Conservation (phyloP, 208 protist genomes). For the Wallacemonas collosoma region DNA sequence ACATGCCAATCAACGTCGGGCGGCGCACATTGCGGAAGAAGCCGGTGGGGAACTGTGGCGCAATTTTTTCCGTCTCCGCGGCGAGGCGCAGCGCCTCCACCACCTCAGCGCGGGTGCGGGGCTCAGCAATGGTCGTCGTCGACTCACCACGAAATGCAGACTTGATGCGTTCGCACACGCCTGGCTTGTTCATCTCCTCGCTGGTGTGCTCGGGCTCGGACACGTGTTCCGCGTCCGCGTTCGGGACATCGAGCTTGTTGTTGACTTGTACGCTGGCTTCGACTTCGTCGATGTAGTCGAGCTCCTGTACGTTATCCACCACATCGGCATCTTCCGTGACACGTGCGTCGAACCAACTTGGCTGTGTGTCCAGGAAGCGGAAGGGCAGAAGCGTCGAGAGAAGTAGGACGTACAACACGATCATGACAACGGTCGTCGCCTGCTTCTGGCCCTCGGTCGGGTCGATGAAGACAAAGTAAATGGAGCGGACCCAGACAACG, state of each 20-base stretch:
- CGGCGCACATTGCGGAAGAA: slow-evolving; percentile 44
- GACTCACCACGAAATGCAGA: background rate
- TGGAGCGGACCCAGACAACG: slow-evolving; percentile 33
- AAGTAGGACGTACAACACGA: slow-evolving; percentile 40
- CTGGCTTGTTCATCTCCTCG: slow-evolving; percentile 3
- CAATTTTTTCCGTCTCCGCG: slow-evolving; percentile 36
- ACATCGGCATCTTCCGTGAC: slow-evolving; percentile 2
- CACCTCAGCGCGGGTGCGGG: slow-evolving; percentile 19
- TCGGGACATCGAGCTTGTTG: background rate
- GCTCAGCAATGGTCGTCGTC: background rate
- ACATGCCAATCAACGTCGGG: slow-evolving; percentile 42
- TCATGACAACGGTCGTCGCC: slow-evolving; percentile 41
- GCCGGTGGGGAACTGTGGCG: slow-evolving; percentile 40
- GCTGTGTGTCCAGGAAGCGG: slow-evolving; percentile 25
- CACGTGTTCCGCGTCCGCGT: background rate
- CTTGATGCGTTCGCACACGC: slow-evolving; percentile 15
- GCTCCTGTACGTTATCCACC: background rate
- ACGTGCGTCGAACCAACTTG: slow-evolving; percentile 15
- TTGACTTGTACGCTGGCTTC: background rate
- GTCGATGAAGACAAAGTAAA: slow-evolving; percentile 46
- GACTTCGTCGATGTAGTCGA: slow-evolving; percentile 13
- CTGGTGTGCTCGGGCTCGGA: background rate
- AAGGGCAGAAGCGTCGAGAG: slow-evolving; percentile 22
- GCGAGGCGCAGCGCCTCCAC: slow-evolving; percentile 14
- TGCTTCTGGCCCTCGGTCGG: slow-evolving; percentile 29